Base-by-base conservation (phyloP, 2,329 filamentous ascomycete species). In the Monosporascus sp. region DNA sequence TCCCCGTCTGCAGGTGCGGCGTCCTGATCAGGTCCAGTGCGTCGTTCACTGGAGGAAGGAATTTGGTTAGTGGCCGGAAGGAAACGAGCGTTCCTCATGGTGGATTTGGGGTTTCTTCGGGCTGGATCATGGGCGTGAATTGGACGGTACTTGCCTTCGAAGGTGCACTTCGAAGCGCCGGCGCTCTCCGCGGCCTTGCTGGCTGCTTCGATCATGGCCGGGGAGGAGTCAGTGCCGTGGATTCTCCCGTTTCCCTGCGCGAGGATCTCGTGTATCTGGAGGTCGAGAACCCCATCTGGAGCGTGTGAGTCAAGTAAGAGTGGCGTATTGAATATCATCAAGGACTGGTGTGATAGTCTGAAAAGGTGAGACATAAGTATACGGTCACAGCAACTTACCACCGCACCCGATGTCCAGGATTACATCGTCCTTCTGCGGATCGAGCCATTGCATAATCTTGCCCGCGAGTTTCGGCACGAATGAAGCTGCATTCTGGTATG, bases 321-420 rank as follows among this genome's bases (percentile, higher is more conserved):
- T 44, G 17, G 20, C n/a, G 3, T 22, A 50, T 20, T 48, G 20
- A 11, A 45, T 27, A 42, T 51, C 46, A 31, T 34, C 11, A 14
- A 34, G 5, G 4, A 14, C 31, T 34, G 31, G 9, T 34, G 11
- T 34, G 31, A 52, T 47, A 22, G 25, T 47, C 27, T 15, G 34
- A 14, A 11, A 11, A 34, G 31, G 11, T 34, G 11, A 11, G 31
- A 14, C 1, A 34, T 34, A 34, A 34, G 11, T 14, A 34, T 34
- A 5, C 8, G 44, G 14, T 17, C 6, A 22, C 11, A 34, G 18
- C 20, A 9, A 67, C 71, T 55, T 53, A 81, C 80, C 83, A 44
- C 84, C 84, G 59, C 84, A 87, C 15, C 84, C 84, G 50, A 87
- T 68, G 57, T 87, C 84, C 2, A 87, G 70, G 22, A 87, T 74